Percentiles rank a stretch among this genome's conserved stretches.
Evolutionary conservation across 208 protist species (phyloP).

Genomic region (Entamoeba nuttalli): DNA sequence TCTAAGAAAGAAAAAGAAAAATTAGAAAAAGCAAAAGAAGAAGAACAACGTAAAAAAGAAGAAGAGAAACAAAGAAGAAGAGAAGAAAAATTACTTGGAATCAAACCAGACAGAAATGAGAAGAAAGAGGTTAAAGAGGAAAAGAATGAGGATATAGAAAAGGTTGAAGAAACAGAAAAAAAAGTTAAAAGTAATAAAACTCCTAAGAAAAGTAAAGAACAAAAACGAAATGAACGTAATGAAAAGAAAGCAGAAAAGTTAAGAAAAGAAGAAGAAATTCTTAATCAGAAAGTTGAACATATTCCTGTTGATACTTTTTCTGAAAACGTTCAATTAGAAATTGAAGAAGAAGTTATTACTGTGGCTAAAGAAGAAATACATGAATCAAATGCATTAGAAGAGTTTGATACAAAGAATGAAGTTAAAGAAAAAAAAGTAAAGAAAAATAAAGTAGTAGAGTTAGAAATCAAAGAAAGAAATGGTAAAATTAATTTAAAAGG

Average conservation of each 20-base stretch:
- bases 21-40: not conserved
- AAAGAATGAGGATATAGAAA: not conserved
- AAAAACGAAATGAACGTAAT: not conserved
- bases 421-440: too few species aligned
- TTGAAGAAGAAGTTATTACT: not conserved
- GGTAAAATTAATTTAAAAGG: not conserved
- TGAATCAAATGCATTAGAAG: not conserved
- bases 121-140: not conserved
- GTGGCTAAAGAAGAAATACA: not conserved
- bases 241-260: not conserved
- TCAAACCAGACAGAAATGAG: not conserved
- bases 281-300: not conserved
- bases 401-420: not conserved
- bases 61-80: not conserved
- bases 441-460: not conserved
- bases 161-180: not conserved
- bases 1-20: not conserved
- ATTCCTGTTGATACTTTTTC: not conserved
- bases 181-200: not conserved
- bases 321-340: not conserved
- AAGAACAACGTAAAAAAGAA: not conserved
- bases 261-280: not conserved
- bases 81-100: not conserved
- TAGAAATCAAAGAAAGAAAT: not conserved
- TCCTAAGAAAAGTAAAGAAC: not conserved